Evolutionary conservation across 2,329 filamentous ascomycete genomes (phyloP).

Genomic region (Fusarium sp.): DNA sequence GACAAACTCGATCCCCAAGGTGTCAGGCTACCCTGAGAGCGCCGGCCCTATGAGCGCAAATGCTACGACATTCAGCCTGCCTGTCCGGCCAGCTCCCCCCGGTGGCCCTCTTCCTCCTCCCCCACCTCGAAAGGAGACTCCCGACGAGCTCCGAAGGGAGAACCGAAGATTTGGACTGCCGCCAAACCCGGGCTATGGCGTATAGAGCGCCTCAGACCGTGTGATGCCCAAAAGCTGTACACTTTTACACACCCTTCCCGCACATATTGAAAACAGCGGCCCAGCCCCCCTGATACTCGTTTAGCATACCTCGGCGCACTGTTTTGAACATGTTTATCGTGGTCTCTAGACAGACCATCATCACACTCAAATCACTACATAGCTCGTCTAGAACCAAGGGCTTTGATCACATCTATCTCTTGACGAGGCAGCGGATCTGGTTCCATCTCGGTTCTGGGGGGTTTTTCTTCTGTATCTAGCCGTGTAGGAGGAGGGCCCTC

Average conservation of each 20-base stretch:
- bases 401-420: conserved; percentile 17
- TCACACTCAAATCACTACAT: conserved; percentile 37
- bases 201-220: conserved; percentile 36
- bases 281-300: conserved; percentile 36
- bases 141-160: conserved; percentile 65
- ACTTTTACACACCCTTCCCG: conserved; percentile 20
- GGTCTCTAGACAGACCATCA: conserved; percentile 40
- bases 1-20: conserved; percentile 66
- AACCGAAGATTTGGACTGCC: conserved; percentile 64
- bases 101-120: conserved; percentile 70
- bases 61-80: conserved; percentile 69
- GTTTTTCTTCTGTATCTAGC: conserved; percentile 34
- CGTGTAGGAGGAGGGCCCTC: conserved; percentile 31
- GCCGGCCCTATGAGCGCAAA: conserved; percentile 57
- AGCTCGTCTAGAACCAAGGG: conserved; percentile 32
- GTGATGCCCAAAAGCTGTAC: conserved; percentile 27
- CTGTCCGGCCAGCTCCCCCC: conserved; percentile 72
- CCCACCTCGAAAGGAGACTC: conserved; percentile 66
- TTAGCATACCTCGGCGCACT: conserved; percentile 52
- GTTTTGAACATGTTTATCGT: conserved; percentile 41
- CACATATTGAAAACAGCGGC: conserved; percentile 36
- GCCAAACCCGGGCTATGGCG: conserved; percentile 55
- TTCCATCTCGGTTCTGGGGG: conserved; percentile 31
- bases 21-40: conserved; percentile 53
- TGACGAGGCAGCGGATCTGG: conserved; percentile 30